Base-by-base conservation (phyloP, 2,329 filamentous ascomycete genomes). In the Onygenales sp. region DNA sequence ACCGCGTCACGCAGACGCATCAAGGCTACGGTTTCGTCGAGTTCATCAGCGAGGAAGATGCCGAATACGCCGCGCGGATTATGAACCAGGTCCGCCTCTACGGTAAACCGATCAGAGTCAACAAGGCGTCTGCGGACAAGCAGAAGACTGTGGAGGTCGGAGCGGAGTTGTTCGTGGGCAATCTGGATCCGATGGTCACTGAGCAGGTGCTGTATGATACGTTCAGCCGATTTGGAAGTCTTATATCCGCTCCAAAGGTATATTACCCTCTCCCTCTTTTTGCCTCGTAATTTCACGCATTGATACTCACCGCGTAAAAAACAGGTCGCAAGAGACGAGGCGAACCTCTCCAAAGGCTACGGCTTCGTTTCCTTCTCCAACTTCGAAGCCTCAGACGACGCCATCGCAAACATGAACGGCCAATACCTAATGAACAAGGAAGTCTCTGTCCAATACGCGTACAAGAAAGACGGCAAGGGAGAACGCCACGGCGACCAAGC, bases 11-110 rank as follows among this genome's bases (percentile, higher is more conserved):
- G 46, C 90, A 96, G 67, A 86, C 85, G 54, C 93, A 98, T 71
- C 93, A 97, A 73, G 93, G 93, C 63, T 98, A 96, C 77, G 93
- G 93, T 64, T 98, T 98, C 73, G 93, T 98, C 72, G 93, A 98
- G 73, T 98, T 96, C 72, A 92, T 90, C 66, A 91, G 87, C 61
- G 90, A 95, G 68, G 85, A 90, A 65, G 93, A 96, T 71, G 93
- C 93, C 63, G 93, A 97, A 69, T 98, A 98, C 75, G 92, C 93
- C 21, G 87, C 90, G 62, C 86, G 92, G 67, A 89, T 96, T 61
- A 94, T 97, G 87, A 97, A 97, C 74, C 89, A 92, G 67, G 86
- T 97, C 61, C 86, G 91, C 57, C 77, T 98, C 27, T 95, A 87
- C 71, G 91, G 91, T 59, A 97, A 96, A 70, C 90, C 91, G 14